These are phyloP conservation scores for Berkeleyomyces rouxiae DNA, from an alignment of 2,329 filamentous ascomycete genomes.

Conservation along the genomic window DNA sequence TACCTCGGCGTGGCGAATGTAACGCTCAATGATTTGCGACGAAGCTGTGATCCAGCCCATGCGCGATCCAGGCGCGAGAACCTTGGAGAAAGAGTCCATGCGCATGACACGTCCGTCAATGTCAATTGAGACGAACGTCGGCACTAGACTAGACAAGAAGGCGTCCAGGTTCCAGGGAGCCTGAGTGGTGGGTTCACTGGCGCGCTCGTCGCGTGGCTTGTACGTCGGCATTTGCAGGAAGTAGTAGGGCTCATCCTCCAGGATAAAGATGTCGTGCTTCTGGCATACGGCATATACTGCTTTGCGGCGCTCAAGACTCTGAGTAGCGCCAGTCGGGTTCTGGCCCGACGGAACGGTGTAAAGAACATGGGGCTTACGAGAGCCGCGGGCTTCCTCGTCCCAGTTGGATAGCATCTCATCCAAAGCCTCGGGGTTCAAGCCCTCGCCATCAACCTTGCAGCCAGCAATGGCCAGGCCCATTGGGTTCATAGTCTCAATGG, in stretches of 20 bases:
- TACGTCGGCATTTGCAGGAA: constrained; percentile 80
- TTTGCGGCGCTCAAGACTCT: constrained; percentile 46
- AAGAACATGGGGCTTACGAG: constrained; percentile 35
- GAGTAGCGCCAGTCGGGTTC: constrained; percentile 80
- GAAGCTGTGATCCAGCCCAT: constrained; percentile 81
- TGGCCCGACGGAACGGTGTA: constrained; percentile 60
- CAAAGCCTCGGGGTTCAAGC: constrained; percentile 34
- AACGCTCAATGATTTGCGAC: constrained; percentile 69
- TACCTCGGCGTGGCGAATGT: constrained; percentile 65
- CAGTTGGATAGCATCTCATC: constrained; percentile 34
- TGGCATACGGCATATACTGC: constrained; percentile 63
- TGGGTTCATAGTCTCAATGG: constrained; percentile 39
- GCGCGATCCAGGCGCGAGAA: constrained; percentile 66
- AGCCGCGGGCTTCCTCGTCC: constrained; percentile 29
- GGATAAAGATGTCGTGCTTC: constrained; percentile 71
- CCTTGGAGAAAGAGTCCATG: constrained; percentile 87
- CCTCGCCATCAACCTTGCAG: constrained; percentile 35
- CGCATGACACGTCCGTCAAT: constrained; percentile 76
- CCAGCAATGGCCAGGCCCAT: constrained; percentile 36
- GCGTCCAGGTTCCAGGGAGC: constrained; percentile 34
- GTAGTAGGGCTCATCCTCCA: constrained; percentile 92
- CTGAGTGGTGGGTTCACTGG: constrained; percentile 35
- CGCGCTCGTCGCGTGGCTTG: constrained; percentile 47
- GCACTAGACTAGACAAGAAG: constrained; percentile 54
- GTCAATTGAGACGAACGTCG: constrained; percentile 51